These are phyloP conservation scores for Sclerospora graminicola DNA, from an alignment of 352 stramenopile species.

Conservation along the genomic window DNA sequence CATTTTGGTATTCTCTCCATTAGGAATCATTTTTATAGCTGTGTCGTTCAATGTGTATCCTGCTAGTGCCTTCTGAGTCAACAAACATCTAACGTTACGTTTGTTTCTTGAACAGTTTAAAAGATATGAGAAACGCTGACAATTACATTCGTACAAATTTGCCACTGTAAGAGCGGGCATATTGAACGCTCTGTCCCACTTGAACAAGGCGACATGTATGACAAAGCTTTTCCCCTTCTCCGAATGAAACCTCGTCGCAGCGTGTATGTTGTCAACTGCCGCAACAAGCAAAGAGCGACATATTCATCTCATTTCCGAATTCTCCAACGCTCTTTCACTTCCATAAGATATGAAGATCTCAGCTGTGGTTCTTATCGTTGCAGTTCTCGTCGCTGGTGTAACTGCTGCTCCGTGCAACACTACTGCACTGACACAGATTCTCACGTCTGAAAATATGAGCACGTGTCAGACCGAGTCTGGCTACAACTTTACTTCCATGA, in stretches of 20 bases:
- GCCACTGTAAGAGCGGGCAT: no score
- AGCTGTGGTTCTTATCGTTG: constrained; percentile 5
- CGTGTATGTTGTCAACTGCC: constrained; percentile 12
- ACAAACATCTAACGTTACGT: no score
- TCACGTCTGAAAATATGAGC: constrained; percentile 14
- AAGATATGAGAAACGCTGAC: no score
- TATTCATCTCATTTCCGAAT: constrained; percentile 10
- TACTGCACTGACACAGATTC: constrained; percentile 15
- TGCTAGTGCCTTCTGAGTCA: no score
- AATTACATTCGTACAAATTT: no score
- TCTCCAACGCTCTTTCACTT: constrained; percentile 1
- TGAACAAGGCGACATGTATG: constrained; percentile 4
- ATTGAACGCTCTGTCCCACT: not conserved
- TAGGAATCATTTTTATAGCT: no score
- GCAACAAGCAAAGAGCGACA: not conserved
- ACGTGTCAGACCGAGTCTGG: constrained; percentile 20
- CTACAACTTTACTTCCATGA: constrained; percentile 25
- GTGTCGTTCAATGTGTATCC: no score
- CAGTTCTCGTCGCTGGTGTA: not conserved
- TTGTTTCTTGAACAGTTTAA: no score
- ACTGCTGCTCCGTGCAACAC: constrained; percentile 17
- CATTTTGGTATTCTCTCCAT: no score
- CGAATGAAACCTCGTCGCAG: constrained; percentile 8
- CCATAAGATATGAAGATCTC: constrained; percentile 14
- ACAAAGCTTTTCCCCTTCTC: not conserved